Evolutionary conservation across 2,329 filamentous ascomycete species (phyloP).

Genomic region (Aspergillus fischeri): DNA sequence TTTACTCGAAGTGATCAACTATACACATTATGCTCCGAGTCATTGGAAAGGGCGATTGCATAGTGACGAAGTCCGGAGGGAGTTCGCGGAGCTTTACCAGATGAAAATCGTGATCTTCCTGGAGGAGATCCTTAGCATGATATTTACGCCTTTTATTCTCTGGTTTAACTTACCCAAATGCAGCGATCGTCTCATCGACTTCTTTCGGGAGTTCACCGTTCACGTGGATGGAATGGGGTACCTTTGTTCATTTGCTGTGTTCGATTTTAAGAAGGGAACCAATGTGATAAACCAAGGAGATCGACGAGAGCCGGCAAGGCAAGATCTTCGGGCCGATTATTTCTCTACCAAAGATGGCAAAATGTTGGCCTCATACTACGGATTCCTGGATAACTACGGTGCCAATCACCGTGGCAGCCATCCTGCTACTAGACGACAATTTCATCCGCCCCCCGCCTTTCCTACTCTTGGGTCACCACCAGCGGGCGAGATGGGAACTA

Average conservation of each 20-base stretch:
- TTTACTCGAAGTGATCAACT: slow-evolving; percentile 82
- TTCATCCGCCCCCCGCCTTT: slow-evolving; percentile 72
- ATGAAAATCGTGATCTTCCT: slow-evolving; percentile 87
- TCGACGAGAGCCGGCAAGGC: slow-evolving; percentile 29
- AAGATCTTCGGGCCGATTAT: slow-evolving; percentile 84
- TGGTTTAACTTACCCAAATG: slow-evolving; percentile 82
- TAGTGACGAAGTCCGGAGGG: slow-evolving; percentile 84
- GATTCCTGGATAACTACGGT: slow-evolving; percentile 89
- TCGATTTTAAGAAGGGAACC: slow-evolving; percentile 86
- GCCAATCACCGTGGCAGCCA: slow-evolving; percentile 66
- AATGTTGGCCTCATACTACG: slow-evolving; percentile 95
- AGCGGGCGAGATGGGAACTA: slow-evolving; percentile 44
- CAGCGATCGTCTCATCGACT: slow-evolving; percentile 91
- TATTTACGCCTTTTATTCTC: slow-evolving; percentile 85
- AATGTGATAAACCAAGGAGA: slow-evolving; percentile 48
- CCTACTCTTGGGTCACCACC: slow-evolving; percentile 63
- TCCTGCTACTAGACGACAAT: slow-evolving; percentile 45
- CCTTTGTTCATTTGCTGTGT: slow-evolving; percentile 95
- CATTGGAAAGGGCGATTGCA: slow-evolving; percentile 90
- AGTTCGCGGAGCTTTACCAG: slow-evolving; percentile 88
- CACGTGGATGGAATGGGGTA: slow-evolving; percentile 95
- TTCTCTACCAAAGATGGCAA: slow-evolving; percentile 95
- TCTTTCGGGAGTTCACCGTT: slow-evolving; percentile 95
- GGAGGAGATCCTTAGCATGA: slow-evolving; percentile 86
- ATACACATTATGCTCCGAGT: slow-evolving; percentile 84